phyloP scores from a whole-genome alignment of 2,329 filamentous ascomycete genomes.

The Helicocarpus griseus region DNA sequence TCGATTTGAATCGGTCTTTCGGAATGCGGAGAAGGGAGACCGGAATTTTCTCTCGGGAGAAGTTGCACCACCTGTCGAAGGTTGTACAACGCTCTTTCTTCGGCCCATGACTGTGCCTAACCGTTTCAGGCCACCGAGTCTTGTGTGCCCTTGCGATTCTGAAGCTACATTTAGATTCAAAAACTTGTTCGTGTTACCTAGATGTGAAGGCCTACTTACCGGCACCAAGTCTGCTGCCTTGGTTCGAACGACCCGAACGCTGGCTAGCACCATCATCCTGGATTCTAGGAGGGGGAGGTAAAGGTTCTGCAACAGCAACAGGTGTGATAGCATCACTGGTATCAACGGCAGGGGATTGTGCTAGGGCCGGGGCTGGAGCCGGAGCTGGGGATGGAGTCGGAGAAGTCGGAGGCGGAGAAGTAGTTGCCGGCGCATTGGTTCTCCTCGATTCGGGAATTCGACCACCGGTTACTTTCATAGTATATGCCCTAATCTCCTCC shows the following conservation, averaged over 20 bases:
- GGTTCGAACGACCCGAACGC: slow-evolving; percentile 41
- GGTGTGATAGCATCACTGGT: slow-evolving; percentile 18
- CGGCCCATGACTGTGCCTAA: slow-evolving; percentile 40
- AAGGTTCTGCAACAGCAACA: slow-evolving; percentile 19
- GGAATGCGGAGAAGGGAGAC: slow-evolving; percentile 27
- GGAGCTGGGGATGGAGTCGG: slow-evolving; percentile 13
- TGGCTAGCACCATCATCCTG: slow-evolving; percentile 48
- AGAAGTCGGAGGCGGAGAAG: slow-evolving; percentile 18
- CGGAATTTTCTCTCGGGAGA: slow-evolving; percentile 33
- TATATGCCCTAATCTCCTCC: slow-evolving; percentile 61
- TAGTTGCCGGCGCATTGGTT: slow-evolving; percentile 9
- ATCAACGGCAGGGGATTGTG: too few relatives aligned
- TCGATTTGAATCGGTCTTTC: slow-evolving; percentile 11
- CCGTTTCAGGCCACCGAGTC: slow-evolving; percentile 36
- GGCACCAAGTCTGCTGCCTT: slow-evolving; percentile 23
- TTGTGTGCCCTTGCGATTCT: slow-evolving; percentile 31
- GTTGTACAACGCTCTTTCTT: slow-evolving; percentile 33
- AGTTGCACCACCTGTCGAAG: slow-evolving; percentile 20
- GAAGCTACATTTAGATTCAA: slow-evolving; percentile 20
- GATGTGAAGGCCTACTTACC: slow-evolving; percentile 20
- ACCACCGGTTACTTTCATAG: slow-evolving; percentile 29
- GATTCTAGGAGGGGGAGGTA: slow-evolving; percentile 30
- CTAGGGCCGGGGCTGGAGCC: slow-evolving; percentile 10
- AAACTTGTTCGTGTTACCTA: slow-evolving; percentile 3
- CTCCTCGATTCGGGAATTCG: slow-evolving; percentile 22